Evolutionary conservation across 202 grass and related monocot genomes (phyloP).

Genomic region (Setaria viridis): DNA sequence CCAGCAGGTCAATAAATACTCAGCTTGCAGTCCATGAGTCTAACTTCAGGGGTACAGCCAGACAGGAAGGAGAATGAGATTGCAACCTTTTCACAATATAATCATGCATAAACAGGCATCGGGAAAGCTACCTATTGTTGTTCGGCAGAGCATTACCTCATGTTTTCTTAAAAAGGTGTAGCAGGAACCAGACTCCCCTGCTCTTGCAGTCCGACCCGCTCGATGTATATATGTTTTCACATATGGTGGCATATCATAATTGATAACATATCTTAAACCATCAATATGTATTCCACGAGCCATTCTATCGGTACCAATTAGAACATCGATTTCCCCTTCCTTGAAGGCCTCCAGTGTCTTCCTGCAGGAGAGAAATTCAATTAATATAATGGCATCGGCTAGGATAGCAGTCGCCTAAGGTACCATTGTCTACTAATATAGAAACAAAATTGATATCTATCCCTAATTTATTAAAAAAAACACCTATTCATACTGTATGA

Average conservation of each 20-base stretch:
- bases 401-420: neutral
- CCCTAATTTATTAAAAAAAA: neutral
- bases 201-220: constrained; percentile 90
- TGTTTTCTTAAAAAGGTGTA: constrained; percentile 94
- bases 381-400: neutral
- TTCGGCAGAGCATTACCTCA: constrained; percentile 62
- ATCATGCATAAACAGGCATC: constrained; percentile 20
- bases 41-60: neutral
- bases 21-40: neutral
- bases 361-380: constrained; percentile 50
- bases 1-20: neutral
- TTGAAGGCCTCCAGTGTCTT: constrained; percentile 85
- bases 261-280: constrained; percentile 88
- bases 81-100: constrained; percentile 3
- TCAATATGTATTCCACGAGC: constrained; percentile 95
- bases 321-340: constrained; percentile 83
- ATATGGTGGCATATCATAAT: constrained; percentile 91
- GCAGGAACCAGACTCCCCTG: constrained; percentile 81
- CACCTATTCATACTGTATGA: neutral
- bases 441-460: neutral
- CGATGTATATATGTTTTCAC: constrained; percentile 93
- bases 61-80: constrained; percentile 4
- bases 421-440: neutral
- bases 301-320: constrained; percentile 95
- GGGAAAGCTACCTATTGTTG: constrained; percentile 25